A percentile compares a stretch with the other conserved stretches of the same genome.
Evolutionary conservation across 257 asterid genomes (phyloP).

Genomic region (Thymus quinquecostatus): DNA sequence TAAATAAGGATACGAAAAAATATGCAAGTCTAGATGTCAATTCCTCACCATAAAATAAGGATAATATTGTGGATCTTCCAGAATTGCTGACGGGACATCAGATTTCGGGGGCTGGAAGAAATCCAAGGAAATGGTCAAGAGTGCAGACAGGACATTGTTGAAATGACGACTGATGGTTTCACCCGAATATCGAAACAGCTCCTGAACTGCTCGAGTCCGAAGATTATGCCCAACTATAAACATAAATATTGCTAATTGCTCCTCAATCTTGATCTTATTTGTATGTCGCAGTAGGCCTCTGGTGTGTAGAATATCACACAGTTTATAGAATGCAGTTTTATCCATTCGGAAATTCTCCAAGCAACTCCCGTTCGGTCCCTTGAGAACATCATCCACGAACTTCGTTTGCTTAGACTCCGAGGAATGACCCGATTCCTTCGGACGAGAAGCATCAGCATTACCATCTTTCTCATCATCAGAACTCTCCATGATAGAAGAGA

Average conservation of each 20-base stretch:
- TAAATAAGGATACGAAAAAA: not conserved
- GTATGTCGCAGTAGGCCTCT: conserved; percentile 52
- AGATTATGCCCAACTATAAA: conserved; percentile 52
- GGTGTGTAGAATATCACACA: conserved; percentile 43
- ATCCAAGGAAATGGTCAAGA: conserved; percentile 44
- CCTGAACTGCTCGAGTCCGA: conserved; percentile 59
- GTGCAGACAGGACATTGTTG: conserved; percentile 50
- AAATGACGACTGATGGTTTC: conserved; percentile 60
- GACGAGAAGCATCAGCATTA: conserved; percentile 19
- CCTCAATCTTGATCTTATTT: conserved; percentile 50
- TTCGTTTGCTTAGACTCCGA: conserved; percentile 32
- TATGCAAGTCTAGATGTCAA: not conserved
- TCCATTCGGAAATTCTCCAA: conserved; percentile 56
- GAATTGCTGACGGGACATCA: conserved; percentile 45
- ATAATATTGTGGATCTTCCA: conserved; percentile 41
- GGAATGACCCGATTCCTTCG: conserved; percentile 35
- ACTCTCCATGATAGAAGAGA: conserved; percentile 37
- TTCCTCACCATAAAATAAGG: conserved; percentile 49
- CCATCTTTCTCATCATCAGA: conserved; percentile 45
- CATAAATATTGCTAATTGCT: conserved; percentile 54
- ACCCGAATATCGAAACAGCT: conserved; percentile 49
- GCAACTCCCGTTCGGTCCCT: conserved; percentile 42
- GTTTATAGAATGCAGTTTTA: conserved; percentile 38
- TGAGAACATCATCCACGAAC: conserved; percentile 49
- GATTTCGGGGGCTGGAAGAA: conserved; percentile 40